A percentile compares a stretch with the other conserved stretches of the same genome.
These are phyloP conservation scores for Pleurotus sapidus DNA, from an alignment of 768 basidiomycete species.

Conservation along the genomic window DNA sequence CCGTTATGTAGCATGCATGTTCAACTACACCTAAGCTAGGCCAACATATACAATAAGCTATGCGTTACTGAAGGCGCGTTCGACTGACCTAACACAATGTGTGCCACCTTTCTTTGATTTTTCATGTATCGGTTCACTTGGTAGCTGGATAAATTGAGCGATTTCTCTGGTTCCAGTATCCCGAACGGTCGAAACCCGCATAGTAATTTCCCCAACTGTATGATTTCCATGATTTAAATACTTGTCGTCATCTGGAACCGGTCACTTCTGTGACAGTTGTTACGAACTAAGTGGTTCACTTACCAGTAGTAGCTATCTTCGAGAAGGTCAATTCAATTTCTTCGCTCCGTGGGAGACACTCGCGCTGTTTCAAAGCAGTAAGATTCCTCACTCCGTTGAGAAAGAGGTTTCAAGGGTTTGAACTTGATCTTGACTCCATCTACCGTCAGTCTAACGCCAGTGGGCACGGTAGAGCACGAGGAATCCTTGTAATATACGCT, in stretches of 20 bases:
- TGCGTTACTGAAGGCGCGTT: too few species aligned
- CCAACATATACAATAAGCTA: background rate
- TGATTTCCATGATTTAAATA: too few species aligned
- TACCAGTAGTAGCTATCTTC: too few species aligned
- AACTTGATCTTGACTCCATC: background rate
- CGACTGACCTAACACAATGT: conserved; percentile 22
- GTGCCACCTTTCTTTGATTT: conserved; percentile 21
- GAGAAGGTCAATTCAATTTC: too few species aligned
- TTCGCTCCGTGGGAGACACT: background rate
- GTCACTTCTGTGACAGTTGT: too few species aligned
- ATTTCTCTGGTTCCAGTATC: too few species aligned
- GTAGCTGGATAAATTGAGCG: background rate
- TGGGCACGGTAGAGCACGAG: background rate
- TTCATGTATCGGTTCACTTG: conserved; percentile 18
- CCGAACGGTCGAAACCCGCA: too few species aligned
- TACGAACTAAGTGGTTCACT: too few species aligned
- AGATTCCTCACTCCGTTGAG: background rate
- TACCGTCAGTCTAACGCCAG: background rate
- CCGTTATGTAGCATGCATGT: too few species aligned
- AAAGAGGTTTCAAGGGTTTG: background rate
- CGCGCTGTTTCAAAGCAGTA: background rate
- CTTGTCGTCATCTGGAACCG: too few species aligned
- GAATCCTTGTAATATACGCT: background rate
- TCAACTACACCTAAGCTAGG: background rate
- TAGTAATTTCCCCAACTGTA: too few species aligned